Evolutionary conservation across 116 monocot genomes (phyloP), one percentile per base, ranked within the genome.

Genomic region (Trichopus zeylanicus): DNA sequence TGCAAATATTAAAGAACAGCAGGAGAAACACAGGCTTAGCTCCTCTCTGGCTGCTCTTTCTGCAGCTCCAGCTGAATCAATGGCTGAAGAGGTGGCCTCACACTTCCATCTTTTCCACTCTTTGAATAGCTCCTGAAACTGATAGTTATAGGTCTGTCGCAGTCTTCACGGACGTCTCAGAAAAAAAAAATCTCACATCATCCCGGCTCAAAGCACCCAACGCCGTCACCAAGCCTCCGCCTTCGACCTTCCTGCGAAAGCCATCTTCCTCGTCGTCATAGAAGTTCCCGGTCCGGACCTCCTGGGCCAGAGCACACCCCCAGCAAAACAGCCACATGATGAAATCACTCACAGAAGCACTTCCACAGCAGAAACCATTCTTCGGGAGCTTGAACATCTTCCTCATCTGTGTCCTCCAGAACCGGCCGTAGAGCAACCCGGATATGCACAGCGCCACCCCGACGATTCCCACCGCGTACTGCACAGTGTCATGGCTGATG

Each of bases 281-380:
- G 7, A 81, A 63, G 31, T 78, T 86, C 6, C 37, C 81, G 3
- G 86, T 86, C 49, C 87, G 51, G 51, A 74, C 74, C 58, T 82
- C 82, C 63, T 87, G 82, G 3, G 87, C 82, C 10, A 87, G 31
- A 5, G 86, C 69, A 24, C 87, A 87, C 1, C 78, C 38, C 81
- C 78, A 78, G 38, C 87, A 87, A 49, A 81, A 81, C 13, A 87
- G 26, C 87, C 87, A 87, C 60, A 51, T 53, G 19, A 60, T 28
- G 34, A 29, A 81, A 54, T 87, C 87, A 10, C 51, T 59, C 20
- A 67, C 16, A 2, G 52, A 26, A 0, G 65, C 55, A 8, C 7
- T 42, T 0, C 75, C 78, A n/a, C 68, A 67, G 42, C 86, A 81
- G 21, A 65, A 59, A 0, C 1, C 6, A 20, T 26, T 67, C 23